Conservation (phyloP, 73 alveolate genomes). For the Tetrahymena malaccensis region DNA sequence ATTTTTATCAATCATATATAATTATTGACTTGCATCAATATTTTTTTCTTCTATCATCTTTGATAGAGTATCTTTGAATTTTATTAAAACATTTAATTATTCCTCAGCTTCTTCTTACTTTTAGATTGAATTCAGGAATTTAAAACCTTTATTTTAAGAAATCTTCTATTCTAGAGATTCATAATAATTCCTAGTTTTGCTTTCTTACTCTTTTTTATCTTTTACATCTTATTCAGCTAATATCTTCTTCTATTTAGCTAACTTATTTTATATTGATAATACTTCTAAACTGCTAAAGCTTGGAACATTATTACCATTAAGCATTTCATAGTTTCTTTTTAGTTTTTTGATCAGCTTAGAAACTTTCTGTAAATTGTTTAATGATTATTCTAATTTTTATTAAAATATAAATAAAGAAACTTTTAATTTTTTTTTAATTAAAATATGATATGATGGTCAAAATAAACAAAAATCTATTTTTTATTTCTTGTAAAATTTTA, state of each 20-base stretch:
- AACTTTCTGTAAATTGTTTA: neutral
- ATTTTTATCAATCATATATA: neutral
- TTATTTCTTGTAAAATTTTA: no score
- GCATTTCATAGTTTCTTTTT: neutral
- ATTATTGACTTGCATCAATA: neutral
- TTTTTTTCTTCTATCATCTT: neutral
- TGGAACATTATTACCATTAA: neutral
- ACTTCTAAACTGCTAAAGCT: neutral
- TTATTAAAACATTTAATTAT: neutral
- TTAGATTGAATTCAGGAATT: neutral
- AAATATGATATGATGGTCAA: no score
- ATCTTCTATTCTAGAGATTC: neutral
- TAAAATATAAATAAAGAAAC: neutral
- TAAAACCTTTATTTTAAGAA: neutral
- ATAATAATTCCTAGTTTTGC: neutral
- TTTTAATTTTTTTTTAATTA: no score
- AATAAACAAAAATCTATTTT: no score
- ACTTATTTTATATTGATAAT: neutral
- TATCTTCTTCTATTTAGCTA: neutral
- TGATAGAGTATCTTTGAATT: neutral
- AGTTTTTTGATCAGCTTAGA: neutral
- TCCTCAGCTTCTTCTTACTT: neutral
- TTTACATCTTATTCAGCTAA: neutral
- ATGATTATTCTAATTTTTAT: neutral
- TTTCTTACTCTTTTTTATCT: neutral